Percentiles rank a stretch among this genome's conserved stretches.
phyloP scores from a whole-genome alignment of 768 basidiomycete genomes.

The Suillus subalutaceus region DNA sequence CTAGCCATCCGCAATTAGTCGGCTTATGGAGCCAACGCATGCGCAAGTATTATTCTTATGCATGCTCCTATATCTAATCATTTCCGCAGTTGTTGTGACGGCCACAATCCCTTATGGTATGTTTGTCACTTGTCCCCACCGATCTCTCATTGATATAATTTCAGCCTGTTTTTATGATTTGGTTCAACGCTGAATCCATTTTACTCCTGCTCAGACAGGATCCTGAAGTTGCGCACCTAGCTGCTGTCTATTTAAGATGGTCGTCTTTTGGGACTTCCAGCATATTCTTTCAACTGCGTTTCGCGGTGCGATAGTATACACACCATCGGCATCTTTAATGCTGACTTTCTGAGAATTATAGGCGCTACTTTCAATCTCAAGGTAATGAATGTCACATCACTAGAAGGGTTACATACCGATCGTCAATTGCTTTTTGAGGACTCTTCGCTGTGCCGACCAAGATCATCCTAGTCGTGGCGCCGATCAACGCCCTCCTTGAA shows the following conservation, averaged over 20 bases:
- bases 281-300: constrained; percentile 60
- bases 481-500: constrained; percentile 81
- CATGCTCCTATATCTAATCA: background rate
- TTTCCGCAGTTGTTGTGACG: constrained; percentile 60
- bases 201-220: constrained; percentile 79
- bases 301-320: constrained; percentile 41
- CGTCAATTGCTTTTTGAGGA: constrained; percentile 39
- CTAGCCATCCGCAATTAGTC: constrained; percentile 77
- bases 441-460: constrained; percentile 85
- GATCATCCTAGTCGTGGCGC: constrained; percentile 81
- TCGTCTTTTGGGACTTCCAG: constrained; percentile 80
- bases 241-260: constrained; percentile 76
- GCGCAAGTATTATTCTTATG: constrained; percentile 48
- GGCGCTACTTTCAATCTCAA: constrained; percentile 75
- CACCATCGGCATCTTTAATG: background rate
- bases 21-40: constrained; percentile 92
- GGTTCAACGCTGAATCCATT: constrained; percentile 83
- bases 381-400: constrained; percentile 35
- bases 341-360: constrained; percentile 13
- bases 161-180: constrained; percentile 63
- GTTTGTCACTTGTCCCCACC: constrained; percentile 25
- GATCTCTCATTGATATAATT: background rate
- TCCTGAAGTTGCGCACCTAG: constrained; percentile 79
- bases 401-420: constrained; percentile 1
- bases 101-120: constrained; percentile 58